Evolutionary conservation across 768 basidiomycete genomes (phyloP), one percentile per base, ranked within the genome.

Genomic region (Termitomyces titanicus): DNA sequence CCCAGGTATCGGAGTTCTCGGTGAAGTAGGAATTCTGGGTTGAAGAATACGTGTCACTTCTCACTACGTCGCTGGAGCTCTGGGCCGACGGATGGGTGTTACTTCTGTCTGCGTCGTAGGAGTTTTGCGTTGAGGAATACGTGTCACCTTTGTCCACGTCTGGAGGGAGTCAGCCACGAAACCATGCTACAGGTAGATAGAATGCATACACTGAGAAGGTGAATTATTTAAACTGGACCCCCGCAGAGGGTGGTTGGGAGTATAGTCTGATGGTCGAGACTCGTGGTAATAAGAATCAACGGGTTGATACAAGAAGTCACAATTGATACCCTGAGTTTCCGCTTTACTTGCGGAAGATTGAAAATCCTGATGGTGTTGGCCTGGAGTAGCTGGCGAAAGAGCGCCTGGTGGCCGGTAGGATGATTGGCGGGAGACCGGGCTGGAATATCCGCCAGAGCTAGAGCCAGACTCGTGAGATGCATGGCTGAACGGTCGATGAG

Each of bases 401-500:
- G 68, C 62, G 33, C 72, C 72, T 38, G 73, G 61, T 45, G 72
- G 71, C 27, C 68, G 64, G 51, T 65, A 63, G 18, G 66, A 57
- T 15, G 60, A 58, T 31, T 54, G 56, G 53, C 53, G 64, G 37
- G 47, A 59, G 42, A 61, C 47, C 53, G 51, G 56, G 29, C 55
- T 65, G 12, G 61, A 56, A 43, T 65, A 62, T n/a, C 65, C 58
- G 10, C 63, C 48, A 44, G 64, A 61, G 34, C 59, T 65, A 0
- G 63, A 56, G 44, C 49, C 61, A 5, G 64, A 60, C 17, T 63
- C 62, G 50, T 60, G 56, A 5, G 62, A 63, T n/a, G 53, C 31
- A 34, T 61, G 29, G 43, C 54, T 58, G 27, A 51, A 25, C 3
- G 33, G 46, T 15, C 58, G 56, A 38, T 59, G 63, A 27, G 57